These are phyloP conservation scores for Monilinia fructigena DNA, from an alignment of 2,329 filamentous ascomycete species.

Conservation along the genomic window DNA sequence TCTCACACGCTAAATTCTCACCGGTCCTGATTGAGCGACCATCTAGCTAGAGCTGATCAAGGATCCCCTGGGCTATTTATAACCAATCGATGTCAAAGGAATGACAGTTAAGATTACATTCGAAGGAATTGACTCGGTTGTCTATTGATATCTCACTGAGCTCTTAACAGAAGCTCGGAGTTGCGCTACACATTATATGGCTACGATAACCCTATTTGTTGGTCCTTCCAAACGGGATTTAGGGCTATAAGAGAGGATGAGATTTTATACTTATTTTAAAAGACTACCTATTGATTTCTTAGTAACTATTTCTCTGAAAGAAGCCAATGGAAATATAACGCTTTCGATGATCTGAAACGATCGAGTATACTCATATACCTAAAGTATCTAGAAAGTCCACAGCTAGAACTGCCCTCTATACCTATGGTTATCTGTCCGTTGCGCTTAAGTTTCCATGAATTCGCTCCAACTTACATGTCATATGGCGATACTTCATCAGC, in stretches of 20 bases:
- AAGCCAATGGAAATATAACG: not conserved
- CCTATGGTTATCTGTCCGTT: not conserved
- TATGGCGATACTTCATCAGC: not conserved
- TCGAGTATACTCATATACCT: not conserved
- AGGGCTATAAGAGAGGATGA: not conserved
- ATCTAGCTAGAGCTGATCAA: too few species aligned
- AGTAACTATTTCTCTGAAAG: not conserved
- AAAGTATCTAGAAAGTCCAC: not conserved
- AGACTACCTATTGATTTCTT: not conserved
- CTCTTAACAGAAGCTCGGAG: not conserved
- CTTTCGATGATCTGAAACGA: not conserved
- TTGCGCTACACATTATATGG: not conserved
- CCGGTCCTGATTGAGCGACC: not conserved
- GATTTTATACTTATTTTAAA: too few species aligned
- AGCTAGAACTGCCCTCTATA: not conserved
- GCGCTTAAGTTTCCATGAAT: not conserved
- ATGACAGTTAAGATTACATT: too few species aligned
- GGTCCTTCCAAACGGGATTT: not conserved
- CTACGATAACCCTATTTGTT: not conserved
- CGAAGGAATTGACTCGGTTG: too few species aligned
- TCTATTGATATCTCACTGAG: too few species aligned
- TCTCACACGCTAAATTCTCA: not conserved
- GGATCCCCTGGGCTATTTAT: too few species aligned
- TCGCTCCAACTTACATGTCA: not conserved
- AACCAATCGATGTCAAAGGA: not conserved